Conservation (phyloP, 2,329 filamentous ascomycete genomes). For the Ophiostoma australiae region DNA sequence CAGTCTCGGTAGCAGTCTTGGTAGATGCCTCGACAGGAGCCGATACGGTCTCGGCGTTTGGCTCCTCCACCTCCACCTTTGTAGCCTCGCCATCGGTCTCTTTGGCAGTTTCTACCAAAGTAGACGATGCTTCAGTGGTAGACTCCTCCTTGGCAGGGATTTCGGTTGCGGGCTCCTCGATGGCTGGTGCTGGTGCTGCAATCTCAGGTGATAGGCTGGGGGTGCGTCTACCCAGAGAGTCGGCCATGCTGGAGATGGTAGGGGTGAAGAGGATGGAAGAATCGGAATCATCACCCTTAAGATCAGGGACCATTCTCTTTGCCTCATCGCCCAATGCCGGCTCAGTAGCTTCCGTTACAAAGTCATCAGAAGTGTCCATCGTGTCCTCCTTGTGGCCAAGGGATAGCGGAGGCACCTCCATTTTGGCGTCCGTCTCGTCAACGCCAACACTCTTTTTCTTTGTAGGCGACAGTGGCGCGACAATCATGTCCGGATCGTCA, state of each 20-base stretch:
- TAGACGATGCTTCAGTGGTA: not conserved
- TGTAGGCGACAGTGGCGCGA: constrained; percentile 54
- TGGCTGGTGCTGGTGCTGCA: not conserved
- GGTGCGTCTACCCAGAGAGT: constrained; percentile 20
- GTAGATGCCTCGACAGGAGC: not conserved
- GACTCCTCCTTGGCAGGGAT: not conserved
- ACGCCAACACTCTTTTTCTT: constrained; percentile 33
- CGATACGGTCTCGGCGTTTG: not conserved
- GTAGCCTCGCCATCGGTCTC: not conserved
- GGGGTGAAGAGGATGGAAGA: constrained; percentile 31
- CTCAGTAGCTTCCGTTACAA: constrained; percentile 28
- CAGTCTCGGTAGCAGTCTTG: not conserved
- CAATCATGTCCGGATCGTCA: constrained; percentile 53
- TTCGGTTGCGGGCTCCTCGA: not conserved
- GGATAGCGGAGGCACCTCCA: not conserved
- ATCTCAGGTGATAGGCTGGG: constrained; percentile 13
- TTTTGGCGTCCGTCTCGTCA: not conserved
- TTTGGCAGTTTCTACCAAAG: not conserved
- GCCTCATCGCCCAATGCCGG: constrained; percentile 25
- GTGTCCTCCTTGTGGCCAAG: constrained; percentile 26
- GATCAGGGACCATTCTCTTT: constrained; percentile 23
- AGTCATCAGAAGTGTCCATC: constrained; percentile 23
- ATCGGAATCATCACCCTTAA: constrained; percentile 31
- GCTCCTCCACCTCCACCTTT: not conserved
- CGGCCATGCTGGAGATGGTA: constrained; percentile 28